Conservation (phyloP, 768 basidiomycete genomes). For the Rhizopogon vulgaris region DNA sequence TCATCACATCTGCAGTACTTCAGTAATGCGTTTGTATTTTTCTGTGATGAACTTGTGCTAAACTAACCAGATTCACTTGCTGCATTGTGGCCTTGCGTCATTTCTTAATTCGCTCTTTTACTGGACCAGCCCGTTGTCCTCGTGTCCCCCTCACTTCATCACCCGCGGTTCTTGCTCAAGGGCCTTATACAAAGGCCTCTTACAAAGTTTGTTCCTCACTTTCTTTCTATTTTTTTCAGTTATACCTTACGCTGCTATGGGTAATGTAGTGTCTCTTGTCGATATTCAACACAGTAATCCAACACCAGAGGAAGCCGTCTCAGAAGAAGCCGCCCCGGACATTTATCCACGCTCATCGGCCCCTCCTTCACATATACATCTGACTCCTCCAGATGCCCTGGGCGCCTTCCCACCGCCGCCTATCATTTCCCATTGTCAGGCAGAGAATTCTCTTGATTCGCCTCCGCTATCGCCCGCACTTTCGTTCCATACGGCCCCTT, state of each 20-base stretch:
- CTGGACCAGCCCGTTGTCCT: constrained; percentile 19
- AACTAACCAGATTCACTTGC: constrained; percentile 7
- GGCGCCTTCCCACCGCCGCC: constrained; percentile 24
- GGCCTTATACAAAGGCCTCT: constrained; percentile 16
- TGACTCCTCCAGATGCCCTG: constrained; percentile 27
- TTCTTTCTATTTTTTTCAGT: constrained; percentile 2
- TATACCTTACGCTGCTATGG: constrained; percentile 19
- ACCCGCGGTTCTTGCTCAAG: constrained; percentile 19
- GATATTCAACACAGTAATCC: constrained; percentile 20
- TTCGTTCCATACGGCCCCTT: constrained; percentile 44
- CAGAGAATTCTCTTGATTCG: constrained; percentile 31
- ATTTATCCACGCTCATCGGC: constrained; percentile 1
- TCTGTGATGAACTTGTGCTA: constrained; percentile 14
- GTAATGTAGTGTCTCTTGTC: constrained; percentile 27
- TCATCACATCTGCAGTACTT: constrained; percentile 1
- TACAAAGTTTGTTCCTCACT: constrained; percentile 17
- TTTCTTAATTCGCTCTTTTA: constrained; percentile 12
- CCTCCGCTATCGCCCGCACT: constrained; percentile 34
- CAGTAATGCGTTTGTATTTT: constrained; percentile 12
- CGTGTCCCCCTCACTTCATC: constrained; percentile 21
- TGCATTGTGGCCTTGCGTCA: constrained; percentile 19
- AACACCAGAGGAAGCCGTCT: constrained; percentile 9
- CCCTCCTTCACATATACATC: constrained; percentile 29
- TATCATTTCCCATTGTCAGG: constrained; percentile 25
- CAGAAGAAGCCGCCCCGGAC: not conserved